Evolutionary conservation across 108 stramenopile species (phyloP), one percentile per base, ranked within the genome.

Genomic region (Skeletonema menzelii): DNA sequence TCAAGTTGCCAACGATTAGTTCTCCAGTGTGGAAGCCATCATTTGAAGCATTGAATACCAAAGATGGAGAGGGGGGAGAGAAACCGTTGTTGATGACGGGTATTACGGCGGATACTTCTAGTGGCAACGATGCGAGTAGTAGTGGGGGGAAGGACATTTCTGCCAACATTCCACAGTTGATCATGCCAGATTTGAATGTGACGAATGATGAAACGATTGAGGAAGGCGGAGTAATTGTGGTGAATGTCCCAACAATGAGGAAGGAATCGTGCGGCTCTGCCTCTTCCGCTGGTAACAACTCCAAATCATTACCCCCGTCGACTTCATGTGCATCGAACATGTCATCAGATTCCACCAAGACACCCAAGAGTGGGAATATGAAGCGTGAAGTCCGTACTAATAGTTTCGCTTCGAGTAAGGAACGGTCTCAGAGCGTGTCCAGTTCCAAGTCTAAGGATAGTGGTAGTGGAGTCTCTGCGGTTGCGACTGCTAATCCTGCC

Each of bases 31-130:
- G 46, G 37, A 79, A 28, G 22, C 61, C 70, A 32, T 34, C 58
- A 4, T 70, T 71, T 19, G 65, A 70, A 59, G 69, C 53, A 53
- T 57, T 78, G 59, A 59, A 79, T 31, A 20, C 56, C n/a, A 34
- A 12, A 53, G 49, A n/a, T 1, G 49, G 20, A 8, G 49, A n/a
- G n/a, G 49, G n/a, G 49, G 49, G 49, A n/a, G 49, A 22, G 49
- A 53, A 53, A 53, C 11, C 40, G 1, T n/a, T 11, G 1, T n/a
- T 11, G 15, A 15, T n/a, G 4, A 4, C 4, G 40, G 40, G n/a
- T 24, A 72, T 70, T 56, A 60, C 55, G 27, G 34, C 8, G 0
- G 66, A 62, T 28, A 4, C 31, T 32, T 4, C 31, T 32, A 72
- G 8, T 53, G 49, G 49, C 7, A n/a, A 22, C 19, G 20, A 53